Conservation (phyloP, 345 rosid genomes). For the Euclidium syriacum region DNA sequence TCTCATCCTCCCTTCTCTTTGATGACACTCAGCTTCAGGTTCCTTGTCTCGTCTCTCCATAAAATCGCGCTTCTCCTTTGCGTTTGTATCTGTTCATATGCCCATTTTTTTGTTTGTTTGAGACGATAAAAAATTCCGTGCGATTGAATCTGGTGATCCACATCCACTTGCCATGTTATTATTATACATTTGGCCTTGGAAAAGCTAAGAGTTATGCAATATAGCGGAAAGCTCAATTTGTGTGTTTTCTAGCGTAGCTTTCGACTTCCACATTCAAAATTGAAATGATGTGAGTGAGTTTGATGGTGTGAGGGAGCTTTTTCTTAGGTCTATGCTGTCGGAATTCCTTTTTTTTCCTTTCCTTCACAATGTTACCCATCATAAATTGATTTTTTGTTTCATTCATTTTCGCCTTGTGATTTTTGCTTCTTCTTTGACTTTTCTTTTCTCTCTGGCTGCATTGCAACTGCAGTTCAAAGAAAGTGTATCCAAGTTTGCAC, state of each 20-base stretch:
- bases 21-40: slow-evolving; percentile 97
- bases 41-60: neutral
- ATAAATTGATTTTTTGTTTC: neutral
- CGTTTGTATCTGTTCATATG: neutral
- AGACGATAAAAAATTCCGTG: neutral
- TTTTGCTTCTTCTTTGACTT: neutral
- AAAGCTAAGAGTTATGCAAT: neutral
- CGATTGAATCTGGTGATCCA: too few relatives aligned
- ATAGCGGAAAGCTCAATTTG: neutral
- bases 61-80: too few relatives aligned
- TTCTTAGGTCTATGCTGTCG: neutral
- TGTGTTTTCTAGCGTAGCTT: neutral
- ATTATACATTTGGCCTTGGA: too few relatives aligned
- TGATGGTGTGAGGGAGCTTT: neutral
- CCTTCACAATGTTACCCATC: neutral
- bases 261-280: neutral
- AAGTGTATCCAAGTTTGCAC: slow-evolving; percentile 78
- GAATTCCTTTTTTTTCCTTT: neutral
- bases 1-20: slow-evolving; percentile 73
- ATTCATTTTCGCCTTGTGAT: neutral
- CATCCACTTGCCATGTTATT: too few relatives aligned
- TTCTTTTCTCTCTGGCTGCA: neutral
- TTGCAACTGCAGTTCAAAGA: slow-evolving; percentile 66
- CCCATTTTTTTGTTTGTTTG: too few relatives aligned
- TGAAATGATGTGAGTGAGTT: neutral